Conservation (phyloP, 805 yeast species). For the Saccharomycopsis sp. region DNA sequence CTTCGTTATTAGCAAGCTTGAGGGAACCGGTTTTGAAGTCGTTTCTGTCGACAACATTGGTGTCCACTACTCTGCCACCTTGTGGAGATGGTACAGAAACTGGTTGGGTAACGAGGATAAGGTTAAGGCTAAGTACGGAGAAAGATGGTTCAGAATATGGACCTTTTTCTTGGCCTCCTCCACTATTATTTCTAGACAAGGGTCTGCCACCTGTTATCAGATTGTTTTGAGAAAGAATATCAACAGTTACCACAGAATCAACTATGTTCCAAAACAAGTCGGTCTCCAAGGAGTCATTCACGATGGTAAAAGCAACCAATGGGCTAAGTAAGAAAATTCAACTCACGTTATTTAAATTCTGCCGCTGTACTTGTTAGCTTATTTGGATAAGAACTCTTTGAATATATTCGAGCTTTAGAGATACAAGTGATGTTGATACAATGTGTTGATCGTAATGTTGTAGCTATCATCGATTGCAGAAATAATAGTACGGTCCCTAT, state of each 20-base stretch:
- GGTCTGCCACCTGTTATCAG: constrained; percentile 88
- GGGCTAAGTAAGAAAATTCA: constrained; percentile 19
- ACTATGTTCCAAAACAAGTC: constrained; percentile 70
- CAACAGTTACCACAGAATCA: constrained; percentile 76
- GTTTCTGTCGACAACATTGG: constrained; percentile 83
- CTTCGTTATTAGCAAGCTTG: constrained; percentile 69
- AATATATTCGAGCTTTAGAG: neutral
- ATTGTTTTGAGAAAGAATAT: constrained; percentile 84
- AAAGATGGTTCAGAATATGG: constrained; percentile 91
- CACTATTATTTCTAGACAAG: constrained; percentile 83
- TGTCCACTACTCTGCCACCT: constrained; percentile 84
- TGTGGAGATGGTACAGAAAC: constrained; percentile 93
- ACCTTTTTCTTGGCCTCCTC: constrained; percentile 82
- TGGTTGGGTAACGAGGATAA: constrained; percentile 81
- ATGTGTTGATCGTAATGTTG: too few relatives aligned
- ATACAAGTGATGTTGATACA: too few relatives aligned
- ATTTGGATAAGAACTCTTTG: neutral
- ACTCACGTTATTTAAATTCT: too few relatives aligned
- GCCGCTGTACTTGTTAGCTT: neutral
- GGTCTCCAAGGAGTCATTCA: constrained; percentile 58
- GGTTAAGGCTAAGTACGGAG: constrained; percentile 73
- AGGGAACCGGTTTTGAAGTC: constrained; percentile 80
- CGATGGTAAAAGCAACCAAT: constrained; percentile 33
- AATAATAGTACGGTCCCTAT: too few relatives aligned
- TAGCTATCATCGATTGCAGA: too few relatives aligned